Evolutionary conservation across 1,139 yeast genomes (phyloP), one percentile per base, ranked within the genome.

Genomic region (Arxiozyma slooffiae): DNA sequence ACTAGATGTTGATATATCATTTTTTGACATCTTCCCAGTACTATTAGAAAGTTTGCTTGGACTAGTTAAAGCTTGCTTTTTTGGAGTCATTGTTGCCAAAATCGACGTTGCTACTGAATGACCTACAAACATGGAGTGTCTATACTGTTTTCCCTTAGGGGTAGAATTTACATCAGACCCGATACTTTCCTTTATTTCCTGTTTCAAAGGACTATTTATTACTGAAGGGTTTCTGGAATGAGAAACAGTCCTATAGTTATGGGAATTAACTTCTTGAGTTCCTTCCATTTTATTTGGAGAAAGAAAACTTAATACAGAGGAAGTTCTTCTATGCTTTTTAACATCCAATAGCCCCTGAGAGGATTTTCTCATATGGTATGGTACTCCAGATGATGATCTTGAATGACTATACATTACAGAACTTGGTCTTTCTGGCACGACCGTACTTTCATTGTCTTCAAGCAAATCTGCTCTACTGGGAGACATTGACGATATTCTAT

Each of bases 401-500:
- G 53, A 50, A 41, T 50, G 53, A 22, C 36, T 14, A n/a, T 46
- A 47, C 6, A 48, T 18, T 4, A 44, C 34, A 2, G 50, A 52
- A 16, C 39, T 42, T 16, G 52, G 53, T 44, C 49, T 46, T 14
- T 37, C 49, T 39, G 18, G 34, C 22, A 24, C 42, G 9, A 24
- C 42, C 5, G 36, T 40, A 37, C 30, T 39, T 17, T 39, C 49
- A 23, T 38, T 41, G 16, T 39, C 44, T 11, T 37, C 54, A 9
- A 47, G 22, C 18, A 26, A 30, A 22, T 43, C 50, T n/a, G 37
- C 24, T n/a, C 51, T 50, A 6, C 44, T 51, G n/a, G 61, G 59
- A 5, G 67, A 62, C 44, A 63, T 42, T 55, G 57, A 51, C 5
- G 68, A 61, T 17, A 64, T 61, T 48, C 68, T 59, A 48, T 62